phyloP scores from a whole-genome alignment of 2,329 filamentous ascomycete species.

The Fusarium sororula region DNA sequence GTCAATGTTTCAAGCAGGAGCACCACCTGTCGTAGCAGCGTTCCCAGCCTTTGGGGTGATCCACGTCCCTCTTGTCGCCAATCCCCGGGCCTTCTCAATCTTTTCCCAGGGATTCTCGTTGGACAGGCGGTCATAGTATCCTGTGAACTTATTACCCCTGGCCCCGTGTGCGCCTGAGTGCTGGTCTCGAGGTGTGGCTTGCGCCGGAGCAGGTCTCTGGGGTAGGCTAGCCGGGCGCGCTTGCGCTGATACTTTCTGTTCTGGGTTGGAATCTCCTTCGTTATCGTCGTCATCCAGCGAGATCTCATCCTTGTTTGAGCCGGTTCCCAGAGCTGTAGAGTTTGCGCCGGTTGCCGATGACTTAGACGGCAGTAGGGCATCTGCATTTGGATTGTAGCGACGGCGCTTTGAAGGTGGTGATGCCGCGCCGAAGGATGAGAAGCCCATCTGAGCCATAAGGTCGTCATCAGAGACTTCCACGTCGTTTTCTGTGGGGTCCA shows the following conservation, averaged over 20 bases:
- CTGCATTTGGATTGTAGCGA: slow-evolving; percentile 68
- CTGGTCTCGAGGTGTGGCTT: slow-evolving; percentile 19
- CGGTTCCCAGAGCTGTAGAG: slow-evolving; percentile 48
- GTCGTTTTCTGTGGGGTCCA: slow-evolving; percentile 15
- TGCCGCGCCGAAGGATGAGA: slow-evolving; percentile 73
- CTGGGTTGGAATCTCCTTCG: slow-evolving; percentile 28
- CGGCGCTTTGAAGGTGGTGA: slow-evolving; percentile 69
- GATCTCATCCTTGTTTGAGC: slow-evolving; percentile 57
- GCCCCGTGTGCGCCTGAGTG: slow-evolving; percentile 7
- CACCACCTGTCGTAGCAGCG: not conserved
- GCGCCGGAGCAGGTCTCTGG: slow-evolving; percentile 41
- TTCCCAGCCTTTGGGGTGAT: slow-evolving; percentile 35
- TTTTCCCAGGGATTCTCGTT: slow-evolving; percentile 78
- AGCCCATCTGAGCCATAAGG: slow-evolving; percentile 76
- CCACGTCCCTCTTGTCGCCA: slow-evolving; percentile 59
- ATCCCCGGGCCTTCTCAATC: slow-evolving; percentile 58
- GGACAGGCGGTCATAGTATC: slow-evolving; percentile 74
- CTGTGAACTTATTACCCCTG: slow-evolving; percentile 65
- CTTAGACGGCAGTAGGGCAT: slow-evolving; percentile 51
- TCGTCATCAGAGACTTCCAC: slow-evolving; percentile 44
- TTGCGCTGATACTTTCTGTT: slow-evolving; percentile 32
- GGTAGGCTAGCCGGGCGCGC: slow-evolving; percentile 48
- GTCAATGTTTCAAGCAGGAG: slow-evolving; percentile 21
- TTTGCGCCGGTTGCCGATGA: slow-evolving; percentile 46
- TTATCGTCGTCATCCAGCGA: slow-evolving; percentile 48